Evolutionary conservation across 805 yeast species (phyloP).

Genomic region (Candida fluviatilis): DNA sequence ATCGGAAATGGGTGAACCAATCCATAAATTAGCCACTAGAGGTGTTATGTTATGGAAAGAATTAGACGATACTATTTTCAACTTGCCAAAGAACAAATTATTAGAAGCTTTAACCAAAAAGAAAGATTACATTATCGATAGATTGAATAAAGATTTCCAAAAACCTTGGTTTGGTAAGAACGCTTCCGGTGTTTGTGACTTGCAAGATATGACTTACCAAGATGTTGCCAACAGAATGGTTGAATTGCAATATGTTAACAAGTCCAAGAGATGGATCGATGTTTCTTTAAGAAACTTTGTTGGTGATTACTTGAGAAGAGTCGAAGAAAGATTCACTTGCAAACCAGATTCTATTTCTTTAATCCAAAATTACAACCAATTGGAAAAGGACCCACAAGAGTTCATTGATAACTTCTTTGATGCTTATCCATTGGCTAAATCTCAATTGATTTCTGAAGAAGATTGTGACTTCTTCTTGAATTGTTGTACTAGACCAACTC

Average conservation of each 20-base stretch:
- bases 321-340: constrained; percentile 90
- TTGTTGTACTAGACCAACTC: constrained; percentile 75
- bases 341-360: constrained; percentile 54
- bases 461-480: constrained; percentile 91
- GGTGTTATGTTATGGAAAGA: constrained; percentile 98
- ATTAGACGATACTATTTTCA: constrained; percentile 89
- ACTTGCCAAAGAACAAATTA: constrained; percentile 83
- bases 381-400: constrained; percentile 57
- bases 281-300: constrained; percentile 76
- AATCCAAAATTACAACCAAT: constrained; percentile 66
- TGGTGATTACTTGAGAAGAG: constrained; percentile 85
- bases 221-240: constrained; percentile 85
- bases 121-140: constrained; percentile 79
- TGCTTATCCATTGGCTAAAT: constrained; percentile 68
- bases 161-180: constrained; percentile 96
- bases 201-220: constrained; percentile 92
- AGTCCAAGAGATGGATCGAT: constrained; percentile 86
- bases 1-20: constrained; percentile 99
- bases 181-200: constrained; percentile 76
- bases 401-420: constrained; percentile 57
- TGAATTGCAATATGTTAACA: constrained; percentile 80
- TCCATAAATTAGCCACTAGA: constrained; percentile 96
- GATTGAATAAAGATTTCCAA: constrained; percentile 91
- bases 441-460: constrained; percentile 88
- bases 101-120: constrained; percentile 76